These are phyloP conservation scores for Claviceps cyperi DNA, from an alignment of 2,329 filamentous ascomycete species.

Conservation along the genomic window DNA sequence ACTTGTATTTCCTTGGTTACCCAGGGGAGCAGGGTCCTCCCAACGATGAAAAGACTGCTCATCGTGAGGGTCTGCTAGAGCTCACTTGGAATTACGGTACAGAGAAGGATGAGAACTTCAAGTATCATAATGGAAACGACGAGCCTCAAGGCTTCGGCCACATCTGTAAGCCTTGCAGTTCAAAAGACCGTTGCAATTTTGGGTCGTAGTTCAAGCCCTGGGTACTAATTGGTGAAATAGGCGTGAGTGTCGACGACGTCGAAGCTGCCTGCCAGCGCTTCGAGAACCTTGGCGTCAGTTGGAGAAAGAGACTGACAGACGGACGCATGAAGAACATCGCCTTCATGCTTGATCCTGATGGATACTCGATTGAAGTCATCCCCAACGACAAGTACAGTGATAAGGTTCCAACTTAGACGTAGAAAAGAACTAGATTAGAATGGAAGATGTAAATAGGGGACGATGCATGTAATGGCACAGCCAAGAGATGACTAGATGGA, in stretches of 20 bases:
- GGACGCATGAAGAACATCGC: constrained; percentile 89
- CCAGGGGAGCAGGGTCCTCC: constrained; percentile 39
- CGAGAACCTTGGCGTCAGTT: constrained; percentile 66
- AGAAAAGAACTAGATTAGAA: not conserved
- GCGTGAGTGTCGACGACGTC: constrained; percentile 74
- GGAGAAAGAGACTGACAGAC: constrained; percentile 92
- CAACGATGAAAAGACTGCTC: constrained; percentile 39
- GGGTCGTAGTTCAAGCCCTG: no score
- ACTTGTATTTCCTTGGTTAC: constrained; percentile 87
- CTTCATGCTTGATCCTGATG: constrained; percentile 78
- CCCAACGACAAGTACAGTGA: constrained; percentile 48
- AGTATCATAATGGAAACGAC: constrained; percentile 85
- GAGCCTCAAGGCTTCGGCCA: constrained; percentile 91
- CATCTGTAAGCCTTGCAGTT: constrained; percentile 48
- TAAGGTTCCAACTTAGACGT: constrained; percentile 1
- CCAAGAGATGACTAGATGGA: not conserved
- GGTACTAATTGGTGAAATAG: constrained; percentile 24
- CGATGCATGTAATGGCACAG: not conserved
- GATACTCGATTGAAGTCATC: constrained; percentile 68
- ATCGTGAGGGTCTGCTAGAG: constrained; percentile 75
- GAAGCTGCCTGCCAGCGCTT: constrained; percentile 77
- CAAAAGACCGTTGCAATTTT: not conserved
- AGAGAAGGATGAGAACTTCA: constrained; percentile 71
- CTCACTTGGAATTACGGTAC: constrained; percentile 75
- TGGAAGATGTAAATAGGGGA: not conserved